These are phyloP conservation scores for Pythium guiyangense DNA, from an alignment of 352 stramenopile species.

Conservation along the genomic window DNA sequence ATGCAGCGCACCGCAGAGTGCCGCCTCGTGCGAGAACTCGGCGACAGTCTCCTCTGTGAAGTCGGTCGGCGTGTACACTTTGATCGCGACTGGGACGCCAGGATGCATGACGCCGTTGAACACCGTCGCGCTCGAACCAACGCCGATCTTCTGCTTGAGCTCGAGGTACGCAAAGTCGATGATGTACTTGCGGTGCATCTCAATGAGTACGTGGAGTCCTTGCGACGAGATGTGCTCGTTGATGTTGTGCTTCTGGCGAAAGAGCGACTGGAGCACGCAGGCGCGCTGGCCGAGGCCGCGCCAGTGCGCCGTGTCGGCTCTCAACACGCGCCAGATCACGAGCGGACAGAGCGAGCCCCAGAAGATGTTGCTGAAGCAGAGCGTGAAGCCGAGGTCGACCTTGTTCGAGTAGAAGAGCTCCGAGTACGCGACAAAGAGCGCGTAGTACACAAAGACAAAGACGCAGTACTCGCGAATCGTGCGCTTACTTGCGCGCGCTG, in stretches of 20 bases:
- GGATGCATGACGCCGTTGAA: constrained; percentile 58
- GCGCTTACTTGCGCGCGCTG: constrained; percentile 28
- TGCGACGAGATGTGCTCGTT: constrained; percentile 52
- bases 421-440: constrained; percentile 38
- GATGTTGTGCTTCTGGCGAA: too few species aligned
- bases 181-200: constrained; percentile 41
- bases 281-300: constrained; percentile 43
- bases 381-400: constrained; percentile 45
- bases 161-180: constrained; percentile 54
- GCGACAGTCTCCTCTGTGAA: constrained; percentile 61
- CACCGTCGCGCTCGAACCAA: constrained; percentile 52
- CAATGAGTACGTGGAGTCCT: constrained; percentile 54
- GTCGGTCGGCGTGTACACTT: constrained; percentile 65
- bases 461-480: constrained; percentile 57
- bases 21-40: constrained; percentile 80
- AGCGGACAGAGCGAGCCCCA: constrained; percentile 47
- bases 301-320: constrained; percentile 59
- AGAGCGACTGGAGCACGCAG: constrained; percentile 29
- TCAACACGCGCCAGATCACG: constrained; percentile 58
- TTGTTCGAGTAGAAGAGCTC: constrained; percentile 42
- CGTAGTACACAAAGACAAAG: constrained; percentile 46
- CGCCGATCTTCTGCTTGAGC: constrained; percentile 41
- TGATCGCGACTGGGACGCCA: constrained; percentile 57
- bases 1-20: constrained; percentile 41
- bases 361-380: constrained; percentile 49